phyloP scores from a whole-genome alignment of 1,284 basidiomycete genomes.

The Cystobasidiaceae sp. region DNA sequence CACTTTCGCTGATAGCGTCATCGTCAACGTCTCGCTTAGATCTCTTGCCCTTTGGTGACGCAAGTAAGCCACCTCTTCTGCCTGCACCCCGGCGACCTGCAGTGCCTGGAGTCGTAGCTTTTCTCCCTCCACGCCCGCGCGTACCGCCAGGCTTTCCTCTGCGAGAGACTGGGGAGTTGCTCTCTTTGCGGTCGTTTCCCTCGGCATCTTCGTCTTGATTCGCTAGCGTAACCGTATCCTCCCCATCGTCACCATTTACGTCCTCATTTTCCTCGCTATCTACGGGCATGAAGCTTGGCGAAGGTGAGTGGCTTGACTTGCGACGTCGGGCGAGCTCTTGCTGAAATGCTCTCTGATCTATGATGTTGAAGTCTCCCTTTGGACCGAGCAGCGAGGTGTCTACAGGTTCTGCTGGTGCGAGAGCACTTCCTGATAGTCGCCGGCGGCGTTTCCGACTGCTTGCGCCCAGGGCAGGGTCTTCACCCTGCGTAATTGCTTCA shows the following conservation, averaged over 20 bases:
- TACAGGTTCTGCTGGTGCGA: background rate
- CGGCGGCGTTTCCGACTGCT: background rate
- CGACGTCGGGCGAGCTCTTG: constrained; percentile 14
- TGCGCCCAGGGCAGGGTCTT: background rate
- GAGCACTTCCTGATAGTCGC: background rate
- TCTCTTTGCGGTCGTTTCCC: too few relatives aligned
- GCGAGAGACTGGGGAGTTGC: too few relatives aligned
- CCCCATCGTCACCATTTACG: too few relatives aligned
- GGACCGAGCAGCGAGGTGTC: background rate
- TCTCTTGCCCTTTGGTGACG: background rate
- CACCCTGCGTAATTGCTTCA: background rate
- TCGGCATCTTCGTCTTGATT: constrained; percentile 2
- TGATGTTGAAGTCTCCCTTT: constrained; percentile 16
- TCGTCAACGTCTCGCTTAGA: background rate
- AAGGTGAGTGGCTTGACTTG: constrained; percentile 16
- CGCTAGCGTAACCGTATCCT: too few relatives aligned
- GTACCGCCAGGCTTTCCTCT: background rate
- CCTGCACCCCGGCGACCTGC: background rate
- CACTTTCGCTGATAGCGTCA: constrained; percentile 13
- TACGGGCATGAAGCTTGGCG: too few relatives aligned
- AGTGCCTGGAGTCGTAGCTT: background rate
- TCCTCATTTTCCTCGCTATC: too few relatives aligned
- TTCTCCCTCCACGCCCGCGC: background rate
- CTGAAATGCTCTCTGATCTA: background rate
- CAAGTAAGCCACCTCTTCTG: background rate